phyloP scores from a whole-genome alignment of 164 flowering plant species.

The Tinospora cordifolia region DNA sequence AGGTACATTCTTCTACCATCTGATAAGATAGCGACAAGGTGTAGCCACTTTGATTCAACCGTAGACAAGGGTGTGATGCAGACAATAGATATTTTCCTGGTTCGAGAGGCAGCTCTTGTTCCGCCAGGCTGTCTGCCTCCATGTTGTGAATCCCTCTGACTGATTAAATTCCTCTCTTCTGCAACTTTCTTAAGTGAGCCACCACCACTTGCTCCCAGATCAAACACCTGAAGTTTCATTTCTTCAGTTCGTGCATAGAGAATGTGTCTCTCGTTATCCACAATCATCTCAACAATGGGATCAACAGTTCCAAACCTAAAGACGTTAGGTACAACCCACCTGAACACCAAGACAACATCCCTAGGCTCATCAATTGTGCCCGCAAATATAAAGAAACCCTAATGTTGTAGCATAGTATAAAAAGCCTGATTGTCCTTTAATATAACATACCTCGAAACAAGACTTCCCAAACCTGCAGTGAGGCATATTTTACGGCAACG shows the following conservation, averaged over 20 bases:
- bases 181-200: conserved; percentile 79
- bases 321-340: conserved; percentile 95
- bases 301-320: conserved; percentile 91
- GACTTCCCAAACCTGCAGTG: conserved; percentile 77
- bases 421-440: not conserved
- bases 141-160: conserved; percentile 55
- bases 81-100: conserved; percentile 66
- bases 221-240: conserved; percentile 85
- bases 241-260: conserved; percentile 90
- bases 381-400: not conserved
- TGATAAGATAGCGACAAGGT: conserved; percentile 88
- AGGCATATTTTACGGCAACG: conserved; percentile 93
- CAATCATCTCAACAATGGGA: conserved; percentile 86
- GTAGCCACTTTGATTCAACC: conserved; percentile 84
- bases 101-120: conserved; percentile 40
- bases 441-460: conserved; percentile 61
- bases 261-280: conserved; percentile 80
- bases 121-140: conserved; percentile 59
- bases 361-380: not conserved
- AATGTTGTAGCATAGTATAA: not conserved
- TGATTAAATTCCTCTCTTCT: conserved; percentile 77
- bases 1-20: conserved; percentile 97
- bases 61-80: conserved; percentile 75
- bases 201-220: conserved; percentile 63
- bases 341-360: conserved; percentile 20